Evolutionary conservation across 768 basidiomycete species (phyloP).

Genomic region (Boletus edulis): DNA sequence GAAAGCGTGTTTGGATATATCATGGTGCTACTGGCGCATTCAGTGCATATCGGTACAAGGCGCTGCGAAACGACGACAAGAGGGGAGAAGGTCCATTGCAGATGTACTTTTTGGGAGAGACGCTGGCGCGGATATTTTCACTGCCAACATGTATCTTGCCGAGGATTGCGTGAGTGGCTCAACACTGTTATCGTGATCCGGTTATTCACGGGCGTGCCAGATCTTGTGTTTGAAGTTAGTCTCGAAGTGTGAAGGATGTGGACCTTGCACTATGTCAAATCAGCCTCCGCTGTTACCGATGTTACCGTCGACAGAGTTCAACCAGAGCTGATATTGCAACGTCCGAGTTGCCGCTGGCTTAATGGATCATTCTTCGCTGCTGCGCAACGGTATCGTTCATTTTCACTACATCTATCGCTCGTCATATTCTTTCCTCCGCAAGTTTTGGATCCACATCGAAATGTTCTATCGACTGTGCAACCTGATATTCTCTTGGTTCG

Average conservation of each 20-base stretch:
- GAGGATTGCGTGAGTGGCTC: no score
- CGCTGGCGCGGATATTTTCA: conserved; percentile 91
- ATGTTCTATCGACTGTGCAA: no score
- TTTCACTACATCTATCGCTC: conserved; percentile 42
- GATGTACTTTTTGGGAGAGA: conserved; percentile 99
- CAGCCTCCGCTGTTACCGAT: conserved; percentile 75
- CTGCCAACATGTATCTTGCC: conserved; percentile 39
- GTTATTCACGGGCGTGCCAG: conserved; percentile 33
- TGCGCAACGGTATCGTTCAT: conserved; percentile 72
- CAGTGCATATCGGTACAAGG: conserved; percentile 39
- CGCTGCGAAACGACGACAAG: conserved; percentile 61
- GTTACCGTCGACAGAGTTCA: conserved; percentile 96
- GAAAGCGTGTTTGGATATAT: no score
- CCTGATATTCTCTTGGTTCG: conserved; percentile 48
- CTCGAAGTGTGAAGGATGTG: conserved; percentile 75
- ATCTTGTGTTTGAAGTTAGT: conserved; percentile 59
- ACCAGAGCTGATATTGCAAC: conserved; percentile 92
- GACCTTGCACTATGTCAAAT: conserved; percentile 96
- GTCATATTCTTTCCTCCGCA: conserved; percentile 75
- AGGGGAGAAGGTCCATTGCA: conserved; percentile 83
- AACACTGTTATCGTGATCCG: no score
- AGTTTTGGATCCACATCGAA: conserved; percentile 47
- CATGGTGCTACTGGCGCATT: no score
- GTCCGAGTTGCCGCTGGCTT: conserved; percentile 43
- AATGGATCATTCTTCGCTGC: conserved; percentile 77